Conservation (phyloP, 208 protist genomes). For the Leishmania tarentolae region DNA sequence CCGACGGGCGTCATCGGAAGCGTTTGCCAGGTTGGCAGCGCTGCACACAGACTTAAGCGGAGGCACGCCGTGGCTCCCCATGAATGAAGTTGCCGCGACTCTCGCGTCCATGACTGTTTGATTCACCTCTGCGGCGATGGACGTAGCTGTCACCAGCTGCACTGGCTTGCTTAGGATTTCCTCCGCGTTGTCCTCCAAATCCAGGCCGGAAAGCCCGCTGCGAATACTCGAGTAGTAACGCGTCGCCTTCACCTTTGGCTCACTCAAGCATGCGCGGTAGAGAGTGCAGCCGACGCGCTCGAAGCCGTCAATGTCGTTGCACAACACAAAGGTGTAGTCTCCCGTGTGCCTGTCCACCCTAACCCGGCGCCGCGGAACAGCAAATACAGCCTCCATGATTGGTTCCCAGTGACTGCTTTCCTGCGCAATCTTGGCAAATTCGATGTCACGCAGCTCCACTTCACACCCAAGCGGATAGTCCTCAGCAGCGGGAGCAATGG, state of each 20-base stretch:
- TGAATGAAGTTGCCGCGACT: neutral
- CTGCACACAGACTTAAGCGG: constrained; percentile 12
- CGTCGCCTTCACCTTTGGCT: constrained; percentile 79
- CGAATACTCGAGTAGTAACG: constrained; percentile 58
- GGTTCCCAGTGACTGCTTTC: constrained; percentile 71
- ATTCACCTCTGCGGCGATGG: constrained; percentile 3
- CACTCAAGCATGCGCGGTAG: constrained; percentile 82
- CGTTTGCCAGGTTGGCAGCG: neutral
- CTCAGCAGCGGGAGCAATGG: constrained; percentile 65
- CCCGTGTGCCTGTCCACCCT: constrained; percentile 69
- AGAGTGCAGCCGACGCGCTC: constrained; percentile 76
- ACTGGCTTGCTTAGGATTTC: constrained; percentile 28
- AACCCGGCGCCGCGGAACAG: constrained; percentile 59
- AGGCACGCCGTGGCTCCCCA: neutral
- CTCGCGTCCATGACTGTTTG: constrained; percentile 4
- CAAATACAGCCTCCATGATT: constrained; percentile 78
- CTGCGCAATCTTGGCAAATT: constrained; percentile 68
- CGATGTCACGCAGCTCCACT: constrained; percentile 78
- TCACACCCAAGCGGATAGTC: constrained; percentile 88
- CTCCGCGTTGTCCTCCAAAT: constrained; percentile 25
- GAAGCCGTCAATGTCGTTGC: constrained; percentile 51
- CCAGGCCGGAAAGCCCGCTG: constrained; percentile 24
- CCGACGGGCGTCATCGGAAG: constrained; percentile 22
- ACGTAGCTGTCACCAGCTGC: constrained; percentile 13
- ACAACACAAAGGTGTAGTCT: constrained; percentile 88